Conservation (phyloP, 2,329 filamentous ascomycete species). For the Paecilomyces niveus region DNA sequence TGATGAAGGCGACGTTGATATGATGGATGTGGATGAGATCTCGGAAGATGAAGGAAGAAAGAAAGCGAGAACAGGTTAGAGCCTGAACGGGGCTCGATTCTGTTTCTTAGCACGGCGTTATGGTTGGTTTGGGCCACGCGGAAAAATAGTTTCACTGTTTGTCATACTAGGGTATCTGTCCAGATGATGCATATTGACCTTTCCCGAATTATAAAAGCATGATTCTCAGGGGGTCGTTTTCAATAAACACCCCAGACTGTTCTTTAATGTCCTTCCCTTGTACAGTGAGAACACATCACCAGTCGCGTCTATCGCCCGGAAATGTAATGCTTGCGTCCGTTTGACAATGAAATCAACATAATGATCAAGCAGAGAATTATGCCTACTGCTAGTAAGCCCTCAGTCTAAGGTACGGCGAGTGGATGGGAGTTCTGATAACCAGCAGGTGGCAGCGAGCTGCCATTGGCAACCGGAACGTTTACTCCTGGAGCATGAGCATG, state of each 20-base stretch:
- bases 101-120: conserved; percentile 14
- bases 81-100: conserved; percentile 14
- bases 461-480: not conserved
- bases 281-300: not conserved
- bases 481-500: not conserved
- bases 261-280: not conserved
- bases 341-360: not conserved
- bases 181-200: not conserved
- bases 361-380: not conserved
- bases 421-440: not conserved
- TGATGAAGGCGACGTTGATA: conserved; percentile 46
- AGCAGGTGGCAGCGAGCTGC: not conserved
- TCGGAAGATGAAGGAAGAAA: conserved; percentile 30
- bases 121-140: not conserved
- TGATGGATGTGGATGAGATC: conserved; percentile 38
- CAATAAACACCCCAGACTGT: not conserved
- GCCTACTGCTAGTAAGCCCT: not conserved
- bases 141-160: not conserved
- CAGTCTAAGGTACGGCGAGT: not conserved
- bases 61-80: conserved; percentile 24
- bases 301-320: not conserved
- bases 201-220: not conserved
- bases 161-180: not conserved
- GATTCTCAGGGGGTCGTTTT: not conserved
- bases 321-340: not conserved